phyloP scores from a whole-genome alignment of 2,329 filamentous ascomycete species.

The Microdochium paspali region DNA sequence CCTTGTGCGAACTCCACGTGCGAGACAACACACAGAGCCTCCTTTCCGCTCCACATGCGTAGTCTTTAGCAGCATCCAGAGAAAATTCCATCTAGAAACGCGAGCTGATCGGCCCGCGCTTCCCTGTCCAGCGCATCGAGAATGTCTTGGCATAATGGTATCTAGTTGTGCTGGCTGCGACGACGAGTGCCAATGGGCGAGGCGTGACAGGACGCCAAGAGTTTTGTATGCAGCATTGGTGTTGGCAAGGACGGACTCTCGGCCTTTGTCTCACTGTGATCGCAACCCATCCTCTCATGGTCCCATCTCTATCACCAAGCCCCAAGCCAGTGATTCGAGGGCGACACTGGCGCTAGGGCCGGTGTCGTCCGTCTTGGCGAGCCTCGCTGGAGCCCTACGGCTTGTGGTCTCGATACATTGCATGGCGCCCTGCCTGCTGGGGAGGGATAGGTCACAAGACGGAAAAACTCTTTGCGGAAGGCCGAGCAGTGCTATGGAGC shows the following conservation, averaged over 20 bases:
- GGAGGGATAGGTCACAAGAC: background rate
- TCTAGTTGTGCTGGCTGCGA: background rate
- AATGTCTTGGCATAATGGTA: background rate
- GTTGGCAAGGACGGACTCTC: background rate
- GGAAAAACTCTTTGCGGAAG: background rate
- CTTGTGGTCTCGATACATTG: background rate
- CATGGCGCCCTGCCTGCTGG: background rate
- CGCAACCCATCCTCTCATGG: too few species aligned
- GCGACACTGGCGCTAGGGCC: too few species aligned
- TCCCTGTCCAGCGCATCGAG: background rate
- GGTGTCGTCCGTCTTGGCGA: too few species aligned
- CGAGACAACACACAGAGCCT: background rate
- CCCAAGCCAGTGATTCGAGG: too few species aligned
- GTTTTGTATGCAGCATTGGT: background rate
- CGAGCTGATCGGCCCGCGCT: background rate
- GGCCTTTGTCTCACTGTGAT: background rate
- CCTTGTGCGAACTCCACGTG: too few species aligned
- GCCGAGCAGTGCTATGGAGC: background rate
- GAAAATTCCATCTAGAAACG: background rate
- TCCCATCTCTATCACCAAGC: too few species aligned
- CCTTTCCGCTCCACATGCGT: background rate
- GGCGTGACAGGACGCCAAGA: background rate
- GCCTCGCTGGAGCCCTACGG: too few species aligned
- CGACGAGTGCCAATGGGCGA: too few species aligned
- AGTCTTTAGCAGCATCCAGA: background rate